A percentile compares a stretch with the other conserved stretches of the same genome.
phyloP scores from a whole-genome alignment of 2,329 filamentous ascomycete species.

The Nemania sp. region DNA sequence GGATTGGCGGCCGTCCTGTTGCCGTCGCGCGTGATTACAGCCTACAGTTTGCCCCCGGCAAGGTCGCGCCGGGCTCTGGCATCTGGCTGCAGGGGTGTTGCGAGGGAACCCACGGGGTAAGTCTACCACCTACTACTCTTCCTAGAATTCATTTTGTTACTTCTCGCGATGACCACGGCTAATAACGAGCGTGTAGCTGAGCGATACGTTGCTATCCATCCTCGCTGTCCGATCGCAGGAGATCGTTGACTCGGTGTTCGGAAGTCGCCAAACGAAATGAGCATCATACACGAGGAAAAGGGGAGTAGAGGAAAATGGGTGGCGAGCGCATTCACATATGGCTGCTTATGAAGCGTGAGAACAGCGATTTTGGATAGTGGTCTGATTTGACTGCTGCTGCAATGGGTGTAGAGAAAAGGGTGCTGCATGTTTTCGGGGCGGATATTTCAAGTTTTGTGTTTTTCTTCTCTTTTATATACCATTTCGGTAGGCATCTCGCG shows the following conservation, averaged over 20 bases:
- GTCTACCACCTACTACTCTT: constrained; percentile 42
- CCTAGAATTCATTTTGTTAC: neutral
- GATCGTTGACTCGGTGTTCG: constrained; percentile 37
- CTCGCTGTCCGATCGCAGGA: constrained; percentile 35
- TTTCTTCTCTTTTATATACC: too few species aligned
- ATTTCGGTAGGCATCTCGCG: neutral
- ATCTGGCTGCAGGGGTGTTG: constrained; percentile 95
- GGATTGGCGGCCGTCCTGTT: constrained; percentile 54
- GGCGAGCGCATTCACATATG: neutral
- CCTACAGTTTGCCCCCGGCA: constrained; percentile 69
- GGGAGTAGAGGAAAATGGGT: neutral
- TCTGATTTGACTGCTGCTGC: constrained; percentile 1
- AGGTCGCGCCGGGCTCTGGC: constrained; percentile 73
- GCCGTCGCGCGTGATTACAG: constrained; percentile 75
- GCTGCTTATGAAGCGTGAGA: neutral
- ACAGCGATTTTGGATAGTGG: constrained; percentile 10
- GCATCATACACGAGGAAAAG: neutral
- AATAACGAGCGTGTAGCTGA: constrained; percentile 27
- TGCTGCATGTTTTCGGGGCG: neutral
- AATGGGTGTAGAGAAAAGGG: constrained; percentile 14
- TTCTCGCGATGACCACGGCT: neutral
- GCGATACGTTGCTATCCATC: constrained; percentile 37
- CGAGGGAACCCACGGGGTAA: constrained; percentile 87
- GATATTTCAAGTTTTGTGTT: neutral
- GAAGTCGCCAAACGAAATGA: constrained; percentile 11